Evolutionary conservation across 192 early-diverging fungal genomes (phyloP), one percentile per base, ranked within the genome.

Genomic region (Coemansia sp.): DNA sequence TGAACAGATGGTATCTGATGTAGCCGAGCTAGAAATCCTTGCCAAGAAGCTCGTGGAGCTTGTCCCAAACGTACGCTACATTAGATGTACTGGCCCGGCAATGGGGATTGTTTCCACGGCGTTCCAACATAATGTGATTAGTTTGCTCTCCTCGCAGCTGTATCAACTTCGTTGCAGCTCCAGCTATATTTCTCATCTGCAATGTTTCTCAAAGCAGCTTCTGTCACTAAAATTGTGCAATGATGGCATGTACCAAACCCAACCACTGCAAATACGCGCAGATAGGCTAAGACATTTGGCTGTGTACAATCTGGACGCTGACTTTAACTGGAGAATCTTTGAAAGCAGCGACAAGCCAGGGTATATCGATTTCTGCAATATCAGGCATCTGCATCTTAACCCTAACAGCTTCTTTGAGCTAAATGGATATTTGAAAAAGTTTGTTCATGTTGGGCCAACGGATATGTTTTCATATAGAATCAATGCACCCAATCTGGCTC

Each of bases 291-390:
- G n/a, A 57, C 15, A 34, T 7, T 33, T 57, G 30, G 7, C 16
- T 16, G 3, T 57, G 30, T 7, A 3, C 16, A 34, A 8, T 7
- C n/a, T 57, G 18, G 3, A 34, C 18, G 18, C n/a, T 7, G 0
- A 31, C 8, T 57, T 57, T 31, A n/a, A 57, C 7, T 57, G 55
- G 55, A 57, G 20, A 18, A 8, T 31, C 18, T 57, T 57, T n/a
- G 55, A 57, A n/a, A 7, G 13, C 8, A 18, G 18, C 4, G 20
- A 57, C 2, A 33, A 21, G 6, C 55, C 31, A 18, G 55, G 55
- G 0, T 21, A 57, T 34, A 57, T 57, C 7, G 31, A 57, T 34
- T 57, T 57, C n/a, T 7, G 31, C 29, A 2, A 20, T 18, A 16
- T 57, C 16, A 7, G 33, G 18, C 7, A 33, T n/a, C 2, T 57